These are phyloP conservation scores for Geotrichum macrosporum DNA, from an alignment of 1,139 yeast species.

Conservation along the genomic window DNA sequence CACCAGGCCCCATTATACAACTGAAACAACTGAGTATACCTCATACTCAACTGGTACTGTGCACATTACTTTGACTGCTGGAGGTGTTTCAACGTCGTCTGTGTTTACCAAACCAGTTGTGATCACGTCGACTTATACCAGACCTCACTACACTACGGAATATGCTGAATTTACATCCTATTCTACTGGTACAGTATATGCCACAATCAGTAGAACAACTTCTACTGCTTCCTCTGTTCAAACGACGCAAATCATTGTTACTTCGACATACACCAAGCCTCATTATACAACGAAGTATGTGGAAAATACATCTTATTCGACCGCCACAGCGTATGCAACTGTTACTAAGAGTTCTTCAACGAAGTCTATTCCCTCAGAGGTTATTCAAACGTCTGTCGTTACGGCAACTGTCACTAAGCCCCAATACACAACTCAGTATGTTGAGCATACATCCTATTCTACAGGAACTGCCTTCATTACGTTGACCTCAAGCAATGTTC, in stretches of 20 bases:
- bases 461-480: too few species aligned
- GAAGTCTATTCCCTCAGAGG: too few species aligned
- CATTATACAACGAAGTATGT: neutral
- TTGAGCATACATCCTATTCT: too few species aligned
- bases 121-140: constrained; percentile 1
- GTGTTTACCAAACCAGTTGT: neutral
- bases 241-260: neutral
- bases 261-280: neutral
- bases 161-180: neutral
- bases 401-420: too few species aligned
- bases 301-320: neutral
- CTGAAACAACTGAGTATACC: too few species aligned
- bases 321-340: neutral
- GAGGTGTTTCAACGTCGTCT: neutral
- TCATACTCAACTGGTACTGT: neutral
- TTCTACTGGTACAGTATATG: neutral
- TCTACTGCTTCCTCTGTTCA: neutral
- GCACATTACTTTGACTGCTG: neutral
- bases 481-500: too few species aligned
- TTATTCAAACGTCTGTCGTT: neutral
- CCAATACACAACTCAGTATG: too few species aligned
- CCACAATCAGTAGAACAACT: neutral
- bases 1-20: too few species aligned
- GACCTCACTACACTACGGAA: constrained; percentile 2
- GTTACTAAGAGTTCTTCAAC: too few species aligned